phyloP scores from a whole-genome alignment of 306 rosid species.

The Prunus mongolica region DNA sequence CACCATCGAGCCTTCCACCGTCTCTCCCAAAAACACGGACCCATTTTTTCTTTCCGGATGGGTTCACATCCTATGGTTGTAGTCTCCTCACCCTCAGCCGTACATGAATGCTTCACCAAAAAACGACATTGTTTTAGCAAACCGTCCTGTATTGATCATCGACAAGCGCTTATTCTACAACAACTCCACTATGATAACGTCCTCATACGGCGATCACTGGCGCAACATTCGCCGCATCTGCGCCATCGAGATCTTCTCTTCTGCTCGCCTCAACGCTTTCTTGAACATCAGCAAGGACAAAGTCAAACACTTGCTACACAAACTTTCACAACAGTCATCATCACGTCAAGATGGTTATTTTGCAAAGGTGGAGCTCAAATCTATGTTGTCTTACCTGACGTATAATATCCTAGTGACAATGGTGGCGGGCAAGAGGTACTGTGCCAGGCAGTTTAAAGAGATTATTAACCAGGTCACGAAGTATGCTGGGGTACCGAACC shows the following conservation, averaged over 20 bases:
- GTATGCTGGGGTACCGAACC: background rate
- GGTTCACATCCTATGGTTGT: constrained; percentile 39
- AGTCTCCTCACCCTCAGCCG: constrained; percentile 45
- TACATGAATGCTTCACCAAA: constrained; percentile 69
- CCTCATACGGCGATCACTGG: constrained; percentile 81
- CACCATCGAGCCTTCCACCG: constrained; percentile 29
- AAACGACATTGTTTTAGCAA: constrained; percentile 60
- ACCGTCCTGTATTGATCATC: constrained; percentile 29
- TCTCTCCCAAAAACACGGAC: constrained; percentile 52
- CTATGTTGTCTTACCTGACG: constrained; percentile 45
- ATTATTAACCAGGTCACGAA: constrained; percentile 14
- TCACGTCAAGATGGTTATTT: background rate
- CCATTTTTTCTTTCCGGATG: constrained; percentile 23
- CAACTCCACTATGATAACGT: constrained; percentile 19
- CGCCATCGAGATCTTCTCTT: constrained; percentile 61
- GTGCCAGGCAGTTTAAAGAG: constrained; percentile 35
- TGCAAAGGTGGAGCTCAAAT: constrained; percentile 33
- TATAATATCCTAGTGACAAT: constrained; percentile 57
- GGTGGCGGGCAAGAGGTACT: constrained; percentile 65
- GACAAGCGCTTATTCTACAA: constrained; percentile 44
- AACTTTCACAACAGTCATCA: constrained; percentile 14
- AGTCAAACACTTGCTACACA: constrained; percentile 32
- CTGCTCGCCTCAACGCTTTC: constrained; percentile 34
- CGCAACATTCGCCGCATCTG: constrained; percentile 69
- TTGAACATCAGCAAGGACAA: constrained; percentile 36